Conservation (phyloP, 768 basidiomycete genomes). For the Rhodotorula kratochvilovae region DNA sequence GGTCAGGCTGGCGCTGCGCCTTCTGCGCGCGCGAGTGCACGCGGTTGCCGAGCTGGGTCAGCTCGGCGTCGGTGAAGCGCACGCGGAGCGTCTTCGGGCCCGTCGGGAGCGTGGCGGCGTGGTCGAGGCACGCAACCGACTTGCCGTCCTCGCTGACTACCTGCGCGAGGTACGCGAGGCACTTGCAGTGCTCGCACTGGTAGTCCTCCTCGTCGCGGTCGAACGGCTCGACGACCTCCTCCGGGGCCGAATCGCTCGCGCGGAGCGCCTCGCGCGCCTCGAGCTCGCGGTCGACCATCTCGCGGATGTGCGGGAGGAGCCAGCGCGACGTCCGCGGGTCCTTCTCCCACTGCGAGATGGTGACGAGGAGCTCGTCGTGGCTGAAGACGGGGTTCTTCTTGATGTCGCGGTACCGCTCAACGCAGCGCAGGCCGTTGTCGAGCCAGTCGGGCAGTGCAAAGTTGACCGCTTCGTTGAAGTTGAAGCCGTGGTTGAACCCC, state of each 20-base stretch:
- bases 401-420: conserved; percentile 82
- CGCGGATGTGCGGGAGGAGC: conserved; percentile 74
- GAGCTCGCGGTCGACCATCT: conserved; percentile 85
- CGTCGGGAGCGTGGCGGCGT: conserved; percentile 70
- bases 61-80: conserved; percentile 39
- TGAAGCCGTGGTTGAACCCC: conserved; percentile 92
- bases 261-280: conserved; percentile 63
- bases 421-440: conserved; percentile 76
- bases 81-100: conserved; percentile 47
- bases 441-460: conserved; percentile 97
- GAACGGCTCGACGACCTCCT: conserved; percentile 67
- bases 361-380: conserved; percentile 92
- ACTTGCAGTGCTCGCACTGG: conserved; percentile 88
- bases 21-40: conserved; percentile 36
- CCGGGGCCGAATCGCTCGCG: conserved; percentile 53
- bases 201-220: conserved; percentile 91
- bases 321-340: conserved; percentile 89
- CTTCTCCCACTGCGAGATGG: conserved; percentile 92
- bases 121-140: conserved; percentile 79
- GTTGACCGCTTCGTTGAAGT: conserved; percentile 99
- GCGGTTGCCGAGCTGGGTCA: conserved; percentile 29
- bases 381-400: conserved; percentile 94
- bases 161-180: conserved; percentile 91
- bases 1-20: conserved; percentile 20
- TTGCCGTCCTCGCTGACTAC: conserved; percentile 58